phyloP scores from a whole-genome alignment of 2,329 filamentous ascomycete genomes.

The Botrytis fragariae region DNA sequence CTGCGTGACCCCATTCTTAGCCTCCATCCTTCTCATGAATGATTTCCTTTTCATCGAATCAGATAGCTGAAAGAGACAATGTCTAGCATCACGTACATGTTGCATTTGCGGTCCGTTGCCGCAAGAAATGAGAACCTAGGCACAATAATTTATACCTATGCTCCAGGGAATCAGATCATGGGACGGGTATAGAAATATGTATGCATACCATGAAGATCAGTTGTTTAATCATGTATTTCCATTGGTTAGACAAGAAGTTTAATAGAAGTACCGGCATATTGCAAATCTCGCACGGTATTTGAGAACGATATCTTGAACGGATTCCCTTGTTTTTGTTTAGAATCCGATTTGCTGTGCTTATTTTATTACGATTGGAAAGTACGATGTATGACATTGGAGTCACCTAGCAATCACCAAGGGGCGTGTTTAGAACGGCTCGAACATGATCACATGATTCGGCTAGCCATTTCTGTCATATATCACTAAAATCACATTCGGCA shows the following conservation, averaged over 20 bases:
- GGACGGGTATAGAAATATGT: neutral
- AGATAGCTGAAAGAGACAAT: neutral
- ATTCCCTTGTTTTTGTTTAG: neutral
- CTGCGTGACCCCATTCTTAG: neutral
- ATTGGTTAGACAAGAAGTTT: neutral
- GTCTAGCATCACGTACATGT: conserved; percentile 6
- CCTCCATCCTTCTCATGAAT: neutral
- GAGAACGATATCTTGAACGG: neutral
- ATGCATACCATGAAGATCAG: conserved; percentile 1
- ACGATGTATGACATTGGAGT: no score
- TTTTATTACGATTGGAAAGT: neutral
- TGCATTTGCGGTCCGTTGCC: neutral
- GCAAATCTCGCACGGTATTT: neutral
- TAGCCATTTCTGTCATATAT: neutral
- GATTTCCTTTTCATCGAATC: neutral
- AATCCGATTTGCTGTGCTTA: neutral
- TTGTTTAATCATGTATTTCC: neutral
- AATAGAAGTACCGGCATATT: neutral
- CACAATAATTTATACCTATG: neutral
- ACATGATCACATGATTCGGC: neutral
- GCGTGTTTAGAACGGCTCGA: neutral
- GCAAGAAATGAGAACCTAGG: neutral
- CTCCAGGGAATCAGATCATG: neutral
- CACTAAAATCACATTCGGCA: neutral
- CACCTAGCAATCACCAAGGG: neutral